These are phyloP conservation scores for Microbotryum intermedium DNA, from an alignment of 1,284 basidiomycete genomes.

Conservation along the genomic window DNA sequence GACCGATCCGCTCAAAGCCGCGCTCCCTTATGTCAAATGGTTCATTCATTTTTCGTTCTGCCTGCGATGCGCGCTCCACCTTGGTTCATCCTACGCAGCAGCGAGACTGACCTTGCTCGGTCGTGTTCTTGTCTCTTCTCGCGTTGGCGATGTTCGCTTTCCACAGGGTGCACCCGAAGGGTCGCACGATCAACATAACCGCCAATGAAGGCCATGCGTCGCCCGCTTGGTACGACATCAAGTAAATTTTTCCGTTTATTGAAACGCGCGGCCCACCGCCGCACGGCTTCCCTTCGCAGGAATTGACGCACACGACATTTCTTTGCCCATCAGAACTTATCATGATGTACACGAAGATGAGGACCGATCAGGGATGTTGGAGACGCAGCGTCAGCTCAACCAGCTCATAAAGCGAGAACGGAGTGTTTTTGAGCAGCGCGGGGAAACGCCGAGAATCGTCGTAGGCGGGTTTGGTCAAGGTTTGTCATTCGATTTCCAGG, in stretches of 20 bases:
- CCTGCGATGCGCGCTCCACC: neutral
- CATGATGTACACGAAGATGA: slow-evolving; percentile 15
- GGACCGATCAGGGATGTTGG: slow-evolving; percentile 15
- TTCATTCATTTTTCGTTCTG: neutral
- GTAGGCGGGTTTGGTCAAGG: slow-evolving; percentile 26
- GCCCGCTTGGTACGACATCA: slow-evolving; percentile 21
- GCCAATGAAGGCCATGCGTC: neutral
- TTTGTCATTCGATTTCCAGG: neutral
- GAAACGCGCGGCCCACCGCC: too few species aligned
- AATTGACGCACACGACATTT: too few species aligned
- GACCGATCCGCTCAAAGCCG: neutral
- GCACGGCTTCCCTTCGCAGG: too few species aligned
- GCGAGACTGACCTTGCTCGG: neutral
- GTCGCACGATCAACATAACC: slow-evolving; percentile 12
- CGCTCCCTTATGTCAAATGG: slow-evolving; percentile 21
- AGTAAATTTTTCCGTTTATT: slow-evolving; percentile 3
- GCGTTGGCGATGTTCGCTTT: neutral
- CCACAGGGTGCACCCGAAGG: slow-evolving; percentile 17
- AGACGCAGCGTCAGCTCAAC: slow-evolving; percentile 21
- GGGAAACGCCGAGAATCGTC: slow-evolving; percentile 21
- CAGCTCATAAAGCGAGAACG: slow-evolving; percentile 17
- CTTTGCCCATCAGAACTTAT: slow-evolving; percentile 1
- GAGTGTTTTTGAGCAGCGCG: neutral
- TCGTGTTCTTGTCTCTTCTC: too few species aligned
- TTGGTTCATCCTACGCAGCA: neutral